Evolutionary conservation across 345 rosid species (phyloP).

Genomic region (Acer yangbiense): DNA sequence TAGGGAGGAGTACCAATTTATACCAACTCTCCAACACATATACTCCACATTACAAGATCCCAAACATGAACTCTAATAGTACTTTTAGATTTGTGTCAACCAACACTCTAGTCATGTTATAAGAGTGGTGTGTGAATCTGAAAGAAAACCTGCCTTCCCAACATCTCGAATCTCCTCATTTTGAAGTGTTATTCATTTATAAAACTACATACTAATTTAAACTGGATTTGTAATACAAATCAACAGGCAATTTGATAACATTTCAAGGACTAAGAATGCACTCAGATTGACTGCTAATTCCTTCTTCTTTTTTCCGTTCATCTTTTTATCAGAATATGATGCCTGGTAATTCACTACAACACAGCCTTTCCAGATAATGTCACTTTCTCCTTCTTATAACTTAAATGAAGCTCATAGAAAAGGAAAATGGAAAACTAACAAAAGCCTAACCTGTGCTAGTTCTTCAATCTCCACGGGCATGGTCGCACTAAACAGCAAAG

Average conservation of each 20-base stretch:
- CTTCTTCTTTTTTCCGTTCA: neutral
- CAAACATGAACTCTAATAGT: neutral
- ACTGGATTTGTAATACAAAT: neutral
- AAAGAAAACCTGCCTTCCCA: slow-evolving; percentile 2
- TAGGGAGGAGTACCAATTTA: neutral
- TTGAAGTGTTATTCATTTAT: neutral
- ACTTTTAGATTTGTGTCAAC: neutral
- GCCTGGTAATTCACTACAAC: neutral
- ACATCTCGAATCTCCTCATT: neutral
- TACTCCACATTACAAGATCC: neutral
- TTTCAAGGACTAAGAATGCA: neutral
- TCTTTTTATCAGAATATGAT: neutral
- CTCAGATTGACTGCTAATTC: neutral
- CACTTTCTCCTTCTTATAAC: slow-evolving; percentile 7
- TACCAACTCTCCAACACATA: neutral
- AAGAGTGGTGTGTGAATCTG: neutral
- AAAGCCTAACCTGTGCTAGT: slow-evolving; percentile 34
- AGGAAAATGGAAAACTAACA: neutral
- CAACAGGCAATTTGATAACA: neutral
- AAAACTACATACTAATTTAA: neutral
- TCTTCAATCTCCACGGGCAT: slow-evolving; percentile 51
- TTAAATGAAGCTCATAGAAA: slow-evolving; percentile 2
- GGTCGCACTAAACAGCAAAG: slow-evolving; percentile 48
- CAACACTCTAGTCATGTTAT: neutral
- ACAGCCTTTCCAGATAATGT: neutral